Evolutionary conservation across 1,139 yeast species (phyloP).

Genomic region (Taphrina deformans): DNA sequence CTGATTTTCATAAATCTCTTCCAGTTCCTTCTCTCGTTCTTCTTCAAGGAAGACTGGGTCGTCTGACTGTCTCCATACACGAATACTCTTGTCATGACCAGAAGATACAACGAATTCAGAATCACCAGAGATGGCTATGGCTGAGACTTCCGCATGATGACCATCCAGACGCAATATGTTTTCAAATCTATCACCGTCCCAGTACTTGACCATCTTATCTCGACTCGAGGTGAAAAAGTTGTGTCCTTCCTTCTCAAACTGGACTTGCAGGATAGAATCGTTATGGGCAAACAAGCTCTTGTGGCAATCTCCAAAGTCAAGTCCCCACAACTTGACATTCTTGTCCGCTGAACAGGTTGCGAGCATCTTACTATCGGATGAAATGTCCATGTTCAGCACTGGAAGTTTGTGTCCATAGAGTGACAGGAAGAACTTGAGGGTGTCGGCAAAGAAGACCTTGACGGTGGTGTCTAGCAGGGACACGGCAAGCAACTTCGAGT

Average conservation of each 20-base stretch:
- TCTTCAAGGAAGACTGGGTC: constrained; percentile 95
- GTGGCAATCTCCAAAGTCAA: constrained; percentile 98
- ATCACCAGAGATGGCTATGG: constrained; percentile 69
- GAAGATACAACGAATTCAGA: constrained; percentile 79
- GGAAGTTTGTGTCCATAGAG: constrained; percentile 96
- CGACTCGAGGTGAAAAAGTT: constrained; percentile 88
- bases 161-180: constrained; percentile 80
- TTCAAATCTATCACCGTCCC: constrained; percentile 98
- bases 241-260: constrained; percentile 78
- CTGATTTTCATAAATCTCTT: constrained; percentile 80
- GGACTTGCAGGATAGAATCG: constrained; percentile 87
- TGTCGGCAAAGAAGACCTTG: constrained; percentile 83
- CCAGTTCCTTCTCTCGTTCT: constrained; percentile 93
- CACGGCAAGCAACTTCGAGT: constrained; percentile 72
- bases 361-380: constrained; percentile 79
- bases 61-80: constrained; percentile 88
- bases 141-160: constrained; percentile 94
- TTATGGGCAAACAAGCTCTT: constrained; percentile 94
- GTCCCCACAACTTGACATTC: constrained; percentile 96
- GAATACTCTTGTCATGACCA: constrained; percentile 88
- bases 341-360: constrained; percentile 96
- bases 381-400: constrained; percentile 78
- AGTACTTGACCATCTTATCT: constrained; percentile 84
- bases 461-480: constrained; percentile 89
- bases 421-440: constrained; percentile 81